A percentile compares a stretch with the other conserved stretches of the same genome.
These are phyloP conservation scores for Wilhelminamyces savonicus DNA, from an alignment of 805 yeast species.

Conservation along the genomic window DNA sequence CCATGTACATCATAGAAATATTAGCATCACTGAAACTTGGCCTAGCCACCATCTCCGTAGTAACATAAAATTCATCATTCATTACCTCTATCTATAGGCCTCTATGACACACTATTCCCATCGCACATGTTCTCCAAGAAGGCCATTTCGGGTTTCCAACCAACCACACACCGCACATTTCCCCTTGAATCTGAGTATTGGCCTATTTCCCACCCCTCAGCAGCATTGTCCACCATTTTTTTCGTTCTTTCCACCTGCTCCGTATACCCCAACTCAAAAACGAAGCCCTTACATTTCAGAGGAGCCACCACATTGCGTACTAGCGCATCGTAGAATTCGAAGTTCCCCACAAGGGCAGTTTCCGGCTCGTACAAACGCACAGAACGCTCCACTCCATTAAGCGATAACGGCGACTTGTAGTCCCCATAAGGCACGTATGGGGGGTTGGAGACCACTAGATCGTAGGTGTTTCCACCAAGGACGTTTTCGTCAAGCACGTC, in stretches of 20 bases:
- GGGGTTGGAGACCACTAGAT: slow-evolving; percentile 77
- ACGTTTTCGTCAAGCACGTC: slow-evolving; percentile 8
- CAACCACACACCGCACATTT: slow-evolving; percentile 55
- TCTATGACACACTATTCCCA: not conserved
- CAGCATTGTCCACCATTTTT: slow-evolving; percentile 7
- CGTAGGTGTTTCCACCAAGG: slow-evolving; percentile 15
- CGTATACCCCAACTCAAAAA: slow-evolving; percentile 70
- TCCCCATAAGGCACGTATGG: slow-evolving; percentile 67
- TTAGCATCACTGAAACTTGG: too few species aligned
- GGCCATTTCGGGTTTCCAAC: slow-evolving; percentile 38
- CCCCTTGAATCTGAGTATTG: slow-evolving; percentile 44
- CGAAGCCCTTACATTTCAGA: slow-evolving; percentile 46
- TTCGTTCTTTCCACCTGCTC: slow-evolving; percentile 47
- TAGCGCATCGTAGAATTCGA: slow-evolving; percentile 62
- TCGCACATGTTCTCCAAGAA: slow-evolving; percentile 6
- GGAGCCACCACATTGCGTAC: slow-evolving; percentile 37
- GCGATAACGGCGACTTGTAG: slow-evolving; percentile 23
- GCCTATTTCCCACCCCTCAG: slow-evolving; percentile 45
- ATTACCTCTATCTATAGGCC: too few species aligned
- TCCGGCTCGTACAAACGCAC: slow-evolving; percentile 72
- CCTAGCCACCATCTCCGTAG: too few species aligned
- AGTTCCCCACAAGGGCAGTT: slow-evolving; percentile 72
- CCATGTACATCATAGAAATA: too few species aligned
- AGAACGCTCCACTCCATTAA: slow-evolving; percentile 49
- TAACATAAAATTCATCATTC: too few species aligned